Conservation (phyloP, 805 yeast species). For the Saccharomycopsis selenospora region DNA sequence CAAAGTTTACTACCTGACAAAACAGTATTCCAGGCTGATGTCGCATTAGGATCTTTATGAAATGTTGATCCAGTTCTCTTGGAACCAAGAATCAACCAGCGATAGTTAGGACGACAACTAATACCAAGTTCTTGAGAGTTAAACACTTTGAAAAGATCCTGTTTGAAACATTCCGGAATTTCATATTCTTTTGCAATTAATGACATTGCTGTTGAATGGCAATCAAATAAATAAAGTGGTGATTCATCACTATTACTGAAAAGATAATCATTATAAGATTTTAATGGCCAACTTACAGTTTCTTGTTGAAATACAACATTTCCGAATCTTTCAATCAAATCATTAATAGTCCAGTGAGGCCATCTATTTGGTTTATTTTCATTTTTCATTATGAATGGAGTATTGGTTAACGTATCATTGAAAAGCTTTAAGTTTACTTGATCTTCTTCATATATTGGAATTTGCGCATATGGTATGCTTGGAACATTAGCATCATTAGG, state of each 20-base stretch:
- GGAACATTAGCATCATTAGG: constrained; percentile 18
- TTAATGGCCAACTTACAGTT: constrained; percentile 71
- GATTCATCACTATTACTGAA: constrained; percentile 64
- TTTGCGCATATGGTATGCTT: constrained; percentile 14
- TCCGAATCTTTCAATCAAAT: constrained; percentile 47
- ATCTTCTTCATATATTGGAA: constrained; percentile 40
- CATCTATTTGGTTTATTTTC: constrained; percentile 34
- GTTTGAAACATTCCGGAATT: constrained; percentile 46
- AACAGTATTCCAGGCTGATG: constrained; percentile 86
- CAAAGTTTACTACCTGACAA: constrained; percentile 72
- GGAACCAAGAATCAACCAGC: constrained; percentile 91
- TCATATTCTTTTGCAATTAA: constrained; percentile 45
- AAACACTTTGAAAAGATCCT: constrained; percentile 58
- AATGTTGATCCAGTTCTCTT: constrained; percentile 78
- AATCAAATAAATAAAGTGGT: constrained; percentile 81
- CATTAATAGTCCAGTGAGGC: constrained; percentile 58
- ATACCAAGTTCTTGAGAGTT: constrained; percentile 8
- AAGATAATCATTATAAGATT: constrained; percentile 55
- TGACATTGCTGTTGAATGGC: constrained; percentile 61
- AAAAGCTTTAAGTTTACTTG: constrained; percentile 40
- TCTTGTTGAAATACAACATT: constrained; percentile 71
- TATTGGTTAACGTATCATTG: constrained; percentile 36
- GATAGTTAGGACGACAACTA: constrained; percentile 73
- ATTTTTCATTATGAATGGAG: constrained; percentile 56
- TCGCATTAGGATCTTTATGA: constrained; percentile 88